phyloP scores from a whole-genome alignment of 805 yeast genomes.

The Kuraishia hungarica region DNA sequence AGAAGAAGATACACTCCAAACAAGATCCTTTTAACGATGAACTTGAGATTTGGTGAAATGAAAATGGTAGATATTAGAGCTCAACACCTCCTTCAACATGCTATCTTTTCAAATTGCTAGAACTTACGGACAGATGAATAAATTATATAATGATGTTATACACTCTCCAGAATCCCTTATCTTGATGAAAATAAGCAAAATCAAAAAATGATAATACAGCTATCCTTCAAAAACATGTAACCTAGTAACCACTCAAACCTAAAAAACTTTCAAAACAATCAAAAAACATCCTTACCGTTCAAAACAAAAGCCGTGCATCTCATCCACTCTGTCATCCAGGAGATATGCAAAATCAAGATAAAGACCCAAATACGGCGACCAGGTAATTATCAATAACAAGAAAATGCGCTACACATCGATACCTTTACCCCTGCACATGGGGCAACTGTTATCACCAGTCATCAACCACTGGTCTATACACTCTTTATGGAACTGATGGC shows the following conservation, averaged over 20 bases:
- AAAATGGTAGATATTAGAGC: no score
- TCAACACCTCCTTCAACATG: no score
- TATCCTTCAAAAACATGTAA: neutral
- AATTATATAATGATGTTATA: no score
- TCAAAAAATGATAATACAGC: no score
- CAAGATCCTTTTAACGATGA: neutral
- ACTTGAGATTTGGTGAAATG: neutral
- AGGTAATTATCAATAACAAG: neutral
- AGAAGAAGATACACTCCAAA: neutral
- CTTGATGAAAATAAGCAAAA: no score
- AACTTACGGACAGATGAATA: neutral
- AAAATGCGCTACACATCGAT: neutral
- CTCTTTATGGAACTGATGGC: slow-evolving; percentile 42
- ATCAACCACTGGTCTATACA: slow-evolving; percentile 55
- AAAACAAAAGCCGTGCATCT: no score
- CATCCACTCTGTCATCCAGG: no score
- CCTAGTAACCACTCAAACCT: neutral
- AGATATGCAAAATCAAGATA: no score
- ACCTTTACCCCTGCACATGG: slow-evolving; percentile 44
- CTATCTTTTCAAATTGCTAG: no score
- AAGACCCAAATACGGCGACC: no score
- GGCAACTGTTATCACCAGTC: slow-evolving; percentile 47
- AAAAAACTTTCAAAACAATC: neutral
- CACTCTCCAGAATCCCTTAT: no score
- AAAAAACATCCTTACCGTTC: no score